Base-by-base conservation (phyloP, 2,329 filamentous ascomycete genomes). In the Pseudogymnoascus sp. region DNA sequence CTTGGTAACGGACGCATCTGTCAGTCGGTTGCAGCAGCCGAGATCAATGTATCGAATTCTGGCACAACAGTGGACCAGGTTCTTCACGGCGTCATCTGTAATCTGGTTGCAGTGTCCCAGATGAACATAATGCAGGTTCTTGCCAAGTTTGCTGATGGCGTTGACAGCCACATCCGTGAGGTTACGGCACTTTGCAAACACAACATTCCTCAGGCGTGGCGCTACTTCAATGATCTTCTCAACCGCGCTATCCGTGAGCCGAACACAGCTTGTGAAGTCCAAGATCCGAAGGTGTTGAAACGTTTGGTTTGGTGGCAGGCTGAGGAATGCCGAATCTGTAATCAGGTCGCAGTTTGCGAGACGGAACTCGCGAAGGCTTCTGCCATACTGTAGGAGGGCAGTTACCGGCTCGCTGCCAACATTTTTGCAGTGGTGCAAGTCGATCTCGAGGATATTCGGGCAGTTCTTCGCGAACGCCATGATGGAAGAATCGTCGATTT, bases 11-110 rank as follows among this genome's bases (percentile, higher is more conserved):
- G 93, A 97, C 10, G 83, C 81, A 70, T 99, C 95, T 0, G 95
- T 97, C 65, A 99, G 79, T 69, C 91, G 87, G 13, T 84, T 85
- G 76, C 95, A 99, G 77, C 95, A 97, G n/a, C 95, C 95, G 47
- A 99, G 79, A 73, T 99, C 95, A 67, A 99, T 99, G 74, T 99
- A 99, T 63, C 95, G 85, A 68, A 99, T 97, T 24, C 95, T 86
- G 71, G 93, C 97, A 80, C 95, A 99, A 62, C 81, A 81, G 68
- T 88, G 87, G 40, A 97, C 91, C 33, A 99, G 81, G 63, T 86
- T 87, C 70, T 90, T 89, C 16, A 99, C 91, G 1, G 91, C 93
- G 37, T 86, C 82, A 72, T 99, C 95, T 0, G 93, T 97, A 72
- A 99, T 93, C 56, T 93, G 86, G 29, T 86, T 85, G 75, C 95